Base-by-base conservation (phyloP, 495 filamentous ascomycete genomes). In the Margaritispora aquatica region DNA sequence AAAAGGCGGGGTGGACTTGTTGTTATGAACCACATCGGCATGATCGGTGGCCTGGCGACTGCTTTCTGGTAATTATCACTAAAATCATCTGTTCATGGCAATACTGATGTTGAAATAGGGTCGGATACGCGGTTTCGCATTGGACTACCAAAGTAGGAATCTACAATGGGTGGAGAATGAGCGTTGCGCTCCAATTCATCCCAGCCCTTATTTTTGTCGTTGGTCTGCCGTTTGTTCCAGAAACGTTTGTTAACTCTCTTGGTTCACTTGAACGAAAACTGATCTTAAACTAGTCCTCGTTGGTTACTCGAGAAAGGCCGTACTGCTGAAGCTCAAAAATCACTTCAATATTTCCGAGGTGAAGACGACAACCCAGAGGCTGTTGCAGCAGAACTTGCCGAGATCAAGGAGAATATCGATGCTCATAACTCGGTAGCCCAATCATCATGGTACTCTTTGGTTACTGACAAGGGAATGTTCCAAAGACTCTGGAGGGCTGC, bases 361-460 rank as follows among this genome's bases (percentile, higher is more conserved):
- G 73, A 83, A 3, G 57, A 77, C 1, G 56, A 71, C 15, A 77
- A 85, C 57, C 77, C 84, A 62, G 82, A 87, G 48, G 73, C 82
- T 0, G 80, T 94, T 36, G 75, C 84, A 60, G 78, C 86, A 23
- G 90, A 92, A 63, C 89, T 86, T 68, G 76, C 87, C 22, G 88
- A 92, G 66, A 92, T 96, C 69, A 85, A 85, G 67, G 83, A 36
- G 19, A 61, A 54, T 31, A 55, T 66, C 23, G 64, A 61, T 17
- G 9, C 51, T 7, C 57, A 63, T 46, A 29, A 48, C 26, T 50
- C 54, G 15, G 51, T 55, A 86, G 0, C 86, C 85, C 58, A 84
- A 84, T 13, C 79, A 82, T 61, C 87, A 89, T 62, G 89, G 92
- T 71, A 87, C 88, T 72, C 19, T 20, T 52, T 65, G 29, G 60